phyloP scores from a whole-genome alignment of 2,329 filamentous ascomycete genomes.

The Claviceps pusilla region DNA sequence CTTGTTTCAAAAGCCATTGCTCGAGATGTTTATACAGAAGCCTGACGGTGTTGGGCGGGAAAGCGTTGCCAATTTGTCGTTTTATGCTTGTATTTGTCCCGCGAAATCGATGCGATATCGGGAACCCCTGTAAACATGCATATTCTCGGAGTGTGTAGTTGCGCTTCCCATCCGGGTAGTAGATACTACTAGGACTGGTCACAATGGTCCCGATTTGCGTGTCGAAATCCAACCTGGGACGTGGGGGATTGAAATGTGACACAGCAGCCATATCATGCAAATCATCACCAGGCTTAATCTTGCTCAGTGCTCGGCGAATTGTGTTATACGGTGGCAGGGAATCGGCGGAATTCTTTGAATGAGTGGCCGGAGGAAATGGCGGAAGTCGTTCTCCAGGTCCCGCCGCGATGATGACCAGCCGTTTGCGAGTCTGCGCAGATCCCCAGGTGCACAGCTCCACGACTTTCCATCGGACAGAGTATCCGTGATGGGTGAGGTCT shows the following conservation, averaged over 20 bases:
- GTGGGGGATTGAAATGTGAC: slow-evolving; percentile 15
- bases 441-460: slow-evolving; percentile 37
- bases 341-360: slow-evolving; percentile 26
- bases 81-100: slow-evolving; percentile 27
- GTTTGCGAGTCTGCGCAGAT: slow-evolving; percentile 31
- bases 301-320: slow-evolving; percentile 26
- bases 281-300: slow-evolving; percentile 18
- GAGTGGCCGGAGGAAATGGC: slow-evolving; percentile 46
- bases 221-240: slow-evolving; percentile 29
- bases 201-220: slow-evolving; percentile 46
- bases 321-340: slow-evolving; percentile 28
- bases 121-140: slow-evolving; percentile 57
- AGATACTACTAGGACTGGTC: slow-evolving; percentile 44
- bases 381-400: slow-evolving; percentile 59
- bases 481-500: slow-evolving; percentile 49
- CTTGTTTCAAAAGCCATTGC: slow-evolving; percentile 28
- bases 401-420: slow-evolving; percentile 42
- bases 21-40: slow-evolving; percentile 34
- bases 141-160: slow-evolving; percentile 53
- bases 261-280: slow-evolving; percentile 24
- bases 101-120: slow-evolving; percentile 41
- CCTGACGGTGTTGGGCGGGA: slow-evolving; percentile 45
- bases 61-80: slow-evolving; percentile 65
- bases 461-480: slow-evolving; percentile 55
- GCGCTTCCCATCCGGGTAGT: slow-evolving; percentile 49